Percentiles rank a stretch among this genome's conserved stretches.
Evolutionary conservation across 495 filamentous ascomycete species (phyloP).

Genomic region (Pseudomonodictys pantanalensis): DNA sequence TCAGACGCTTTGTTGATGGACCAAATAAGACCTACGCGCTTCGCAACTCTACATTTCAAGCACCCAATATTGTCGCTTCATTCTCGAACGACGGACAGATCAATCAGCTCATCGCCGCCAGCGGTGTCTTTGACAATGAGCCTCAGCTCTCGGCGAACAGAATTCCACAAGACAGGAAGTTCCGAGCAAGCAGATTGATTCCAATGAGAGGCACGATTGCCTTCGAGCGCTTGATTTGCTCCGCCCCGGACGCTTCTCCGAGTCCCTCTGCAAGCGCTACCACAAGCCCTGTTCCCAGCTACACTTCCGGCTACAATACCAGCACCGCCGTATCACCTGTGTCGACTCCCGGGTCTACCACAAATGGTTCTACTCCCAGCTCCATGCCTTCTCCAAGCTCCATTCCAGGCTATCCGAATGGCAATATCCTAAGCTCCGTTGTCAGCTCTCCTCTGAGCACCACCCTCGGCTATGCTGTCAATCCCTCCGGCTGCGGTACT

Average conservation of each 20-base stretch:
- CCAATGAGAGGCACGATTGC: constrained; percentile 44
- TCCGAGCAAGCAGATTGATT: constrained; percentile 48
- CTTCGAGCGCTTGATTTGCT: constrained; percentile 17
- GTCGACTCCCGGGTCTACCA: no score
- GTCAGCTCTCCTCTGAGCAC: no score
- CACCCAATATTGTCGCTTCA: constrained; percentile 49
- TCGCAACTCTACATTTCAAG: constrained; percentile 41
- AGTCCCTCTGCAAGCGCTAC: background rate
- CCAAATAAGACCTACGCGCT: constrained; percentile 45
- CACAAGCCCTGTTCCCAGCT: no score
- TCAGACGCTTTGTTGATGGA: constrained; percentile 48
- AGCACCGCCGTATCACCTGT: no score
- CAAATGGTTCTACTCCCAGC: no score
- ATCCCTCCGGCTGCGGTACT: no score
- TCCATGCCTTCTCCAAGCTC: background rate
- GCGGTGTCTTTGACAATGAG: constrained; percentile 55
- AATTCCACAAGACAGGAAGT: constrained; percentile 43
- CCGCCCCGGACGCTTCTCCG: background rate
- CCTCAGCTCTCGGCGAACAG: constrained; percentile 42
- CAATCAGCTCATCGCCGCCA: constrained; percentile 42
- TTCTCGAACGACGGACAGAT: constrained; percentile 62
- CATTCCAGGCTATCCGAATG: background rate
- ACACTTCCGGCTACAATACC: no score
- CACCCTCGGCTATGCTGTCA: no score
- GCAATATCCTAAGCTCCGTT: no score